Conservation (phyloP, 2,329 filamentous ascomycete species). For the Sphaceloma murrayae region DNA sequence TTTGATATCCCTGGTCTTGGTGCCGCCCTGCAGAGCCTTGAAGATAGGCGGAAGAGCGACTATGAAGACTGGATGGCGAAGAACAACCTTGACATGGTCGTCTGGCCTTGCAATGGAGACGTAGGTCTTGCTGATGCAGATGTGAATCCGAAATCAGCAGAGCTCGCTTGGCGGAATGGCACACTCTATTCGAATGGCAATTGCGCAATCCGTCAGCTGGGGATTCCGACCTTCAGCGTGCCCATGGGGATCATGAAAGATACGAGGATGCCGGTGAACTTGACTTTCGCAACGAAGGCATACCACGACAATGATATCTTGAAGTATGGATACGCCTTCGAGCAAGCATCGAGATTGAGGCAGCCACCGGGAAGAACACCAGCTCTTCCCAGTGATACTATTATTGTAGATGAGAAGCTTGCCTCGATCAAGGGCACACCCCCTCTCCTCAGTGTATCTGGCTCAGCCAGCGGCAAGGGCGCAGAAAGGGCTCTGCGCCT, state of each 20-base stretch:
- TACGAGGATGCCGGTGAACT: conserved; percentile 43
- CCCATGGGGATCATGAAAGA: conserved; percentile 43
- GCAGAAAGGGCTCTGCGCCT: not conserved
- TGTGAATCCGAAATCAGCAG: conserved; percentile 24
- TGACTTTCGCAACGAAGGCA: conserved; percentile 44
- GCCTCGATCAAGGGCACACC: not conserved
- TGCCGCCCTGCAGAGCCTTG: conserved; percentile 38
- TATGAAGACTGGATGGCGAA: conserved; percentile 44
- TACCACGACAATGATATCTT: conserved; percentile 37
- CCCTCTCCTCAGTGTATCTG: not conserved
- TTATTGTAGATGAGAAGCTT: not conserved
- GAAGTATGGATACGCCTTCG: conserved; percentile 25
- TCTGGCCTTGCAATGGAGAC: conserved; percentile 44
- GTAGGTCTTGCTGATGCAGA: conserved; percentile 43
- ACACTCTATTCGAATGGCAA: conserved; percentile 48
- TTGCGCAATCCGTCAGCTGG: conserved; percentile 44
- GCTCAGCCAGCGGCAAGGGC: not conserved
- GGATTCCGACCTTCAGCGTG: conserved; percentile 45
- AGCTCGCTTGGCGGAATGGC: conserved; percentile 40
- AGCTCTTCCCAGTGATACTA: not conserved
- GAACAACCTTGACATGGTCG: conserved; percentile 37
- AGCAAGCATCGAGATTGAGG: conserved; percentile 17
- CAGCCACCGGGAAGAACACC: not conserved
- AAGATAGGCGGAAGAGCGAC: conserved; percentile 41
- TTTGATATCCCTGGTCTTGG: conserved; percentile 37